Evolutionary conservation across 2,329 filamentous ascomycete genomes (phyloP).

Genomic region (Xylariales sp.): DNA sequence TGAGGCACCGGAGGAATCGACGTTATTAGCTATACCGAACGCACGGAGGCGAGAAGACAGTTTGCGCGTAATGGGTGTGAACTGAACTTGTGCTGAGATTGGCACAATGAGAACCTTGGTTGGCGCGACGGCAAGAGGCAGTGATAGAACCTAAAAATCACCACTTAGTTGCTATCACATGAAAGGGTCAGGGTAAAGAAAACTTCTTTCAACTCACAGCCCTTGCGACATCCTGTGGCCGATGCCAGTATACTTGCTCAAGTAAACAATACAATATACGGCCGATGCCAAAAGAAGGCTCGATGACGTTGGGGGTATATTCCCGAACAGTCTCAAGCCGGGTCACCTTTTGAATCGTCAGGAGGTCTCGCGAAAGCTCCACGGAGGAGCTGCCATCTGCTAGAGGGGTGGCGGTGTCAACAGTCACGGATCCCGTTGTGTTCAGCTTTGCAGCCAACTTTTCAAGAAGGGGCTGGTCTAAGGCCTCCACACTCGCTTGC

Average conservation of each 20-base stretch:
- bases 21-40: constrained; percentile 67
- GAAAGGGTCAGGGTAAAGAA: neutral
- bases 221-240: constrained; percentile 14
- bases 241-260: constrained; percentile 48
- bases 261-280: constrained; percentile 70
- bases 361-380: constrained; percentile 80
- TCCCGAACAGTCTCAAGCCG: constrained; percentile 85
- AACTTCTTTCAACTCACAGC: constrained; percentile 1
- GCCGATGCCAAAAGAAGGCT: constrained; percentile 75
- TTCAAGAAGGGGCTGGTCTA: constrained; percentile 80
- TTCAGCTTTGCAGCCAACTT: constrained; percentile 78
- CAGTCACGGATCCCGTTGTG: constrained; percentile 77
- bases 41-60: constrained; percentile 57
- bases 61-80: constrained; percentile 66
- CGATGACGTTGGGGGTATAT: constrained; percentile 91
- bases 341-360: constrained; percentile 86
- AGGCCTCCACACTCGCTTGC: constrained; percentile 69
- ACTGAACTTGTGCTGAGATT: constrained; percentile 68
- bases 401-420: constrained; percentile 75
- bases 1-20: constrained; percentile 70
- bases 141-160: constrained; percentile 66
- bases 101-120: constrained; percentile 75
- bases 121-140: constrained; percentile 71
- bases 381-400: constrained; percentile 69
- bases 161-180: constrained; percentile 15